A percentile compares a stretch with the other conserved stretches of the same genome.
Conservation (phyloP, 768 basidiomycete species). For the Mycena polygramma region DNA sequence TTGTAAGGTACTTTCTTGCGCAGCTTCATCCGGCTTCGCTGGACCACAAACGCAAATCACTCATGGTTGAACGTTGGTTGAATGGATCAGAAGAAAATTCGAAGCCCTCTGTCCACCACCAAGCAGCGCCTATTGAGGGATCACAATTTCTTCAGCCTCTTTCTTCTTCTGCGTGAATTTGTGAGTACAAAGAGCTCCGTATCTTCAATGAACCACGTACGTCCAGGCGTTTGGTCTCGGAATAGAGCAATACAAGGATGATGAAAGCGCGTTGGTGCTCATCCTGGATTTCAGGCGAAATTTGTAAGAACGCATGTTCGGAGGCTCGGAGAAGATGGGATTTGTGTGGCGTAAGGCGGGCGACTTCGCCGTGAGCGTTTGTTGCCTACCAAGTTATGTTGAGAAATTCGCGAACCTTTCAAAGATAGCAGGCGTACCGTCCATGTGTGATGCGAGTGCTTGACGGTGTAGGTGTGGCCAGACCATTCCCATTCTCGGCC, state of each 20-base stretch:
- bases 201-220: not conserved
- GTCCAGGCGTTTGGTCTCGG: slow-evolving; percentile 11
- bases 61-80: too few species aligned
- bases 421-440: not conserved
- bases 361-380: not conserved
- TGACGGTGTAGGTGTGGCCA: slow-evolving; percentile 7
- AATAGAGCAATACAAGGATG: slow-evolving; percentile 17
- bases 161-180: not conserved
- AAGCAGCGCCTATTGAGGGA: too few species aligned
- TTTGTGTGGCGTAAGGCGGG: not conserved
- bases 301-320: not conserved
- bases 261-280: slow-evolving; percentile 8
- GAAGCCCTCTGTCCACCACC: too few species aligned
- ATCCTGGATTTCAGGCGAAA: slow-evolving; percentile 7
- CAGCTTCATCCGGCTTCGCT: too few species aligned
- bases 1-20: too few species aligned
- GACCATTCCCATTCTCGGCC: slow-evolving; percentile 9
- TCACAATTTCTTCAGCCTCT: not conserved
- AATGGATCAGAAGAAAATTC: too few species aligned
- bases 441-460: slow-evolving; percentile 1
- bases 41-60: too few species aligned
- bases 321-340: not conserved
- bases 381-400: not conserved
- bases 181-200: not conserved
- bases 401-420: not conserved